Percentiles rank a stretch among this genome's conserved stretches.
Conservation (phyloP, 768 basidiomycete species). For the Russula virescens region DNA sequence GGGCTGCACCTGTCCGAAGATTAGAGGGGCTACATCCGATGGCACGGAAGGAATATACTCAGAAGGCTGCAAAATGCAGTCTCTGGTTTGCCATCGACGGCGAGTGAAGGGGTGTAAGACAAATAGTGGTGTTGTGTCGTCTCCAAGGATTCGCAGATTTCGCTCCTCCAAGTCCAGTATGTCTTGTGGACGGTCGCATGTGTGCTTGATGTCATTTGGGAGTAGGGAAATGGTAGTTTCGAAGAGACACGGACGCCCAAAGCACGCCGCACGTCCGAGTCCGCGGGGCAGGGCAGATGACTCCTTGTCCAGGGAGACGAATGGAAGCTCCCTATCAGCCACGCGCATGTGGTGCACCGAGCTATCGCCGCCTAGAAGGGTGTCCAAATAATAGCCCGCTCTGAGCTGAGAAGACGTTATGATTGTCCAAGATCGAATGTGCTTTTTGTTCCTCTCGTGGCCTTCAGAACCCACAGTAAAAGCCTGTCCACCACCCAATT, state of each 20-base stretch:
- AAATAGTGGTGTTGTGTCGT: conserved; percentile 37
- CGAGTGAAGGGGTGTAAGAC: conserved; percentile 43
- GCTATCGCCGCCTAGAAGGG: conserved; percentile 20
- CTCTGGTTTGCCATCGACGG: conserved; percentile 47
- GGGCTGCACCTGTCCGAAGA: conserved; percentile 25
- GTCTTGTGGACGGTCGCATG: conserved; percentile 31
- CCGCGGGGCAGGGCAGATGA: conserved; percentile 4
- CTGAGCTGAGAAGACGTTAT: conserved; percentile 32
- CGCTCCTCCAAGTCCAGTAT: conserved; percentile 40
- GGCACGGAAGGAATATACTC: conserved; percentile 33
- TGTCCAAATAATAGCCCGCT: conserved; percentile 37
- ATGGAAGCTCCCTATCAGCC: conserved; percentile 18
- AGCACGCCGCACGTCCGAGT: conserved; percentile 38
- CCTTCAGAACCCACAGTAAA: conserved; percentile 60
- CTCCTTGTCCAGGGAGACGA: conserved; percentile 13
- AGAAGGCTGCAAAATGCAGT: conserved; percentile 48
- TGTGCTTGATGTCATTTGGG: conserved; percentile 30
- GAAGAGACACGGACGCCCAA: conserved; percentile 42
- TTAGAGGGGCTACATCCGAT: neutral
- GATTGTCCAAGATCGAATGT: conserved; percentile 43
- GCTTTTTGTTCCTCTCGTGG: conserved; percentile 47
- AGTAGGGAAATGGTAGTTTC: conserved; percentile 48
- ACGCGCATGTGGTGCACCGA: conserved; percentile 9
- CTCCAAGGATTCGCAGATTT: conserved; percentile 34
- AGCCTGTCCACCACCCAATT: conserved; percentile 51